These are phyloP conservation scores for Xylariaceae sp. DNA, from an alignment of 2,329 filamentous ascomycete species.

Conservation along the genomic window DNA sequence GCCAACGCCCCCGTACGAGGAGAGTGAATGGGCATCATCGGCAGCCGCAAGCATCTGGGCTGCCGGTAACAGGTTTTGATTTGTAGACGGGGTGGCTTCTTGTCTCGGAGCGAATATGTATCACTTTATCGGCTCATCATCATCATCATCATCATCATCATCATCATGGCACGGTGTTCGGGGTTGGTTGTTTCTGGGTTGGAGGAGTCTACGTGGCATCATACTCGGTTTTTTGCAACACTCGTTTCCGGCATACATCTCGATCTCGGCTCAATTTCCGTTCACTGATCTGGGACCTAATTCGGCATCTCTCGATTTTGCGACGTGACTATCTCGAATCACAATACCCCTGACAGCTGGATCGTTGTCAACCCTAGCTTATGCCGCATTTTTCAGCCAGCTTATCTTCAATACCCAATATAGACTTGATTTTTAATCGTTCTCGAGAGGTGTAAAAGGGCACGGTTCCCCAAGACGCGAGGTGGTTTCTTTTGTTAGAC, in stretches of 20 bases:
- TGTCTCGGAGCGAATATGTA: conserved; percentile 15
- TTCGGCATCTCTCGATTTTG: conserved; percentile 32
- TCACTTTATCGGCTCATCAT: conserved; percentile 24
- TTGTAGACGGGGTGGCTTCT: conserved; percentile 29
- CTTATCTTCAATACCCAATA: conserved; percentile 39
- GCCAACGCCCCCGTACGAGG: conserved; percentile 94
- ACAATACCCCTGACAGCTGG: conserved; percentile 35
- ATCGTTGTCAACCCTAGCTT: conserved; percentile 19
- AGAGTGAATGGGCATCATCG: conserved; percentile 86
- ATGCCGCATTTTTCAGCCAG: conserved; percentile 30
- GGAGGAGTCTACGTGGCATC: conserved; percentile 30
- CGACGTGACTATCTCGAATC: conserved; percentile 31
- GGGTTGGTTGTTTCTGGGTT: conserved; percentile 28
- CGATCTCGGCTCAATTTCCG: conserved; percentile 34
- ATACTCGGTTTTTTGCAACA: conserved; percentile 30
- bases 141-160: conserved; percentile 27
- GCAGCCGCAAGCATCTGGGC: conserved; percentile 82
- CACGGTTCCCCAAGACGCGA: conserved; percentile 31
- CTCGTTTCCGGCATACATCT: conserved; percentile 33
- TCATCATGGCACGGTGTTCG: conserved; percentile 40
- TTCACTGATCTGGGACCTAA: conserved; percentile 29
- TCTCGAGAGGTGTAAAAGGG: not conserved
- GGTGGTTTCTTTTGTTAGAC: conserved; percentile 39
- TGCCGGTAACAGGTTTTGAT: conserved; percentile 64
- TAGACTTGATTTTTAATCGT: conserved; percentile 34